These are phyloP conservation scores for Lagenidium giganteum DNA, from an alignment of 352 stramenopile genomes.

Conservation along the genomic window DNA sequence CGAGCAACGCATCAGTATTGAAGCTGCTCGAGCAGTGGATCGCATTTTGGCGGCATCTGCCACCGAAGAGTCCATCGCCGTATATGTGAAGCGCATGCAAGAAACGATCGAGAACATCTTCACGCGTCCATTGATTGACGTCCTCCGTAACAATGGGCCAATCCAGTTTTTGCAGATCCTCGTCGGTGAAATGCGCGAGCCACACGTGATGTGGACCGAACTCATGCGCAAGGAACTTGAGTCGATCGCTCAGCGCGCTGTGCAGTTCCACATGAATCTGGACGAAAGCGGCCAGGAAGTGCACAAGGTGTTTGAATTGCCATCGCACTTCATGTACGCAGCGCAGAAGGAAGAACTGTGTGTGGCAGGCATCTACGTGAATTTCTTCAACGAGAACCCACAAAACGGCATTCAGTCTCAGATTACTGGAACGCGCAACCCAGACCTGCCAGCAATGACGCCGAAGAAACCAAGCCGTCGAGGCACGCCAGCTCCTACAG, in stretches of 20 bases:
- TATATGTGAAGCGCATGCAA: constrained; percentile 80
- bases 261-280: constrained; percentile 64
- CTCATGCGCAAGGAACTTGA: constrained; percentile 77
- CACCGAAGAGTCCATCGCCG: constrained; percentile 64
- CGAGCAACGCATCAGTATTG: constrained; percentile 63
- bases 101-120: constrained; percentile 82
- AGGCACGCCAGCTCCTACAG: constrained; percentile 14
- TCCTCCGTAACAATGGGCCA: constrained; percentile 51
- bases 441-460: constrained; percentile 9
- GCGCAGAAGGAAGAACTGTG: constrained; percentile 82
- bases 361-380: constrained; percentile 84
- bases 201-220: constrained; percentile 85
- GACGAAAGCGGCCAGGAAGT: constrained; percentile 48
- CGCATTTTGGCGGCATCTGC: constrained; percentile 63
- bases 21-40: constrained; percentile 66
- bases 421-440: constrained; percentile 66
- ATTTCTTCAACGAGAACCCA: constrained; percentile 86
- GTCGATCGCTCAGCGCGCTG: constrained; percentile 52
- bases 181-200: constrained; percentile 64
- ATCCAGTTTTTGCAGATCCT: constrained; percentile 70
- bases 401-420: constrained; percentile 67
- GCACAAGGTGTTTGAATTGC: constrained; percentile 75
- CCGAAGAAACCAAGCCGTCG: constrained; percentile 14
- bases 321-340: constrained; percentile 68
- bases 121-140: constrained; percentile 69